These are phyloP conservation scores for Rhipidocladum racemiflorum DNA, from an alignment of 176 grass and related monocot genomes.

Conservation along the genomic window DNA sequence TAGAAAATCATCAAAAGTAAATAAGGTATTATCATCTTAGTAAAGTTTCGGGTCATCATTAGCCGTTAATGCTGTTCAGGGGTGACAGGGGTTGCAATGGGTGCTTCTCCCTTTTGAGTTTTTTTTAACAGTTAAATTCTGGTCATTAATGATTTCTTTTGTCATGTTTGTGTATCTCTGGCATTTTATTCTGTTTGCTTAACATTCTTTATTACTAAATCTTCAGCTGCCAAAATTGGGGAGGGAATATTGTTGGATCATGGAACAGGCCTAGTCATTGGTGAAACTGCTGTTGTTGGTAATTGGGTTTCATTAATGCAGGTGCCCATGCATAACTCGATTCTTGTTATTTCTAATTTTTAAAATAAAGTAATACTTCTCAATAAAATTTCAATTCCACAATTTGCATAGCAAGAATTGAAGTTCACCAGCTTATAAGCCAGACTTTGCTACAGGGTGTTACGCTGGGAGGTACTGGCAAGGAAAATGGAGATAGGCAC, in stretches of 20 bases:
- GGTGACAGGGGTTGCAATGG: neutral
- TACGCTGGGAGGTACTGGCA: slow-evolving; percentile 96
- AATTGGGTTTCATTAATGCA: slow-evolving; percentile 99
- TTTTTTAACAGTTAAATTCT: neutral
- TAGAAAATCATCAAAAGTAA: neutral
- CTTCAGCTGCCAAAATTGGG: slow-evolving; percentile 85
- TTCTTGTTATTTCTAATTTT: neutral
- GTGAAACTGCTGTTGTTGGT: slow-evolving; percentile 95
- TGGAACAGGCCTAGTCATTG: slow-evolving; percentile 93
- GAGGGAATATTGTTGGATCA: slow-evolving; percentile 98
- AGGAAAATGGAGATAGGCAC: slow-evolving; percentile 91
- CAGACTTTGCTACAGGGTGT: slow-evolving; percentile 59
- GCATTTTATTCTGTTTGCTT: neutral
- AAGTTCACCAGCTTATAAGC: slow-evolving; percentile 26
- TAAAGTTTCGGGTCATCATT: neutral
- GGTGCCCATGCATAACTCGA: slow-evolving; percentile 31
- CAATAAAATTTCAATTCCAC: neutral
- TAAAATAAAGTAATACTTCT: neutral
- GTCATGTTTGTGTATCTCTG: neutral
- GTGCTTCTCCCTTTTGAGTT: slow-evolving; percentile 14
- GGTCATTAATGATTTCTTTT: neutral
- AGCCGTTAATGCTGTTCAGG: neutral
- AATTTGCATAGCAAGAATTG: neutral
- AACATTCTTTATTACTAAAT: slow-evolving; percentile 33
- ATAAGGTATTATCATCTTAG: neutral